Evolutionary conservation across 257 asterid genomes (phyloP), one percentile per base, ranked within the genome.

Genomic region (Nyctanthes arbortristis): DNA sequence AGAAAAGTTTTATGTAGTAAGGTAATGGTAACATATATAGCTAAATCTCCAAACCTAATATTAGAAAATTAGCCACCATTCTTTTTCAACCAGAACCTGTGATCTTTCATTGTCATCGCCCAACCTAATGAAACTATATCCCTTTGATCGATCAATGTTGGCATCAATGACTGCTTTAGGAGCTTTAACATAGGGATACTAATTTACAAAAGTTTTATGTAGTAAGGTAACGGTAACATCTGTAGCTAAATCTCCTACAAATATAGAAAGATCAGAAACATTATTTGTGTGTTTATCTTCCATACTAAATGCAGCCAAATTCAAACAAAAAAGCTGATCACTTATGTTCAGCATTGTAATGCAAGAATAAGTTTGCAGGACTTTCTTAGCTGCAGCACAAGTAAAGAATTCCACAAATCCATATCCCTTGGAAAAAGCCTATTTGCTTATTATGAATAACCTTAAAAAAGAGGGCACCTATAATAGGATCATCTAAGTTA

Each of bases 221-320:
- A 83, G 76, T 63, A 83, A 72, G 69, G 80, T 66, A 73, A 80
- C 85, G 16, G 88, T 80, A 67, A 83, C 88, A 83, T 80, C 88
- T 45, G 83, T 78, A 77, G 88, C 88, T 77, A 83, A 80, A 75
- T 83, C 88, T 72, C 88, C 85, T 28, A 83, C 85, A 73, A 83
- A 83, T 18, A 84, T 78, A 39, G 86, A 84, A 76, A 84, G 84
- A 81, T 84, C 86, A 22, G 88, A 80, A 66, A 82, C 81, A 9
- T 73, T 84, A 73, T 77, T 84, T 33, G 86, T 72, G 45, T 79
- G 81, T 65, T 78, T 84, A 58, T 84, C 88, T 22, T 86, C 86
- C 74, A 77, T 78, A 80, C 88, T 84, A 69, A 80, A 84, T 36
- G 82, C 66, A 54, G 88, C 88, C 88, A 86, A 84, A 71, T 84